Conservation (phyloP, 2,329 filamentous ascomycete species). For the Colletotrichum sp. region DNA sequence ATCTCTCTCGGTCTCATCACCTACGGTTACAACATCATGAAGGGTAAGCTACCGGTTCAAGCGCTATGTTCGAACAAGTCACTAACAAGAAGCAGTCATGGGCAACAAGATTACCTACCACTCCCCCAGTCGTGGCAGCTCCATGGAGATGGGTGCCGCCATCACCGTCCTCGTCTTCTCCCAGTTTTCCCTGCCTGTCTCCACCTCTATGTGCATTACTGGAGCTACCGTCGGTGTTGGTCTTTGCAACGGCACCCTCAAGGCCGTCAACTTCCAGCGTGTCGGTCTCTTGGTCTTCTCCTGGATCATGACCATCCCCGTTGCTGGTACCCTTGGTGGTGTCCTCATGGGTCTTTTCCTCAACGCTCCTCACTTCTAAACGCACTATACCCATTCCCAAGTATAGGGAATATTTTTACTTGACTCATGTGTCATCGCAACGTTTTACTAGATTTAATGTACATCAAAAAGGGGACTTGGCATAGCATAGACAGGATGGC, state of each 20-base stretch:
- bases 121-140: constrained; percentile 60
- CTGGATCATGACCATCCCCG: constrained; percentile 62
- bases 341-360: constrained; percentile 43
- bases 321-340: constrained; percentile 46
- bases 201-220: constrained; percentile 81
- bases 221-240: constrained; percentile 80
- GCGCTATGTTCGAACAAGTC: not conserved
- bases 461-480: not conserved
- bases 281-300: constrained; percentile 70
- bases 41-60: constrained; percentile 52
- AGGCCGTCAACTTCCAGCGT: constrained; percentile 78
- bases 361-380: constrained; percentile 37
- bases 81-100: constrained; percentile 62
- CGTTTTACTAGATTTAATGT: constrained; percentile 9
- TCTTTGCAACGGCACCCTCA: constrained; percentile 74
- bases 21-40: constrained; percentile 87
- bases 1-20: constrained; percentile 74
- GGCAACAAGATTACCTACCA: constrained; percentile 82
- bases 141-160: constrained; percentile 82
- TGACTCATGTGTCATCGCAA: not conserved
- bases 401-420: not conserved
- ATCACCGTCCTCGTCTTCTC: constrained; percentile 80
- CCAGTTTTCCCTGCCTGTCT: constrained; percentile 76
- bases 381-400: not conserved
- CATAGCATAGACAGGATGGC: not conserved